phyloP scores from a whole-genome alignment of 129 eudicot species.

The Centaurea solstitialis region DNA sequence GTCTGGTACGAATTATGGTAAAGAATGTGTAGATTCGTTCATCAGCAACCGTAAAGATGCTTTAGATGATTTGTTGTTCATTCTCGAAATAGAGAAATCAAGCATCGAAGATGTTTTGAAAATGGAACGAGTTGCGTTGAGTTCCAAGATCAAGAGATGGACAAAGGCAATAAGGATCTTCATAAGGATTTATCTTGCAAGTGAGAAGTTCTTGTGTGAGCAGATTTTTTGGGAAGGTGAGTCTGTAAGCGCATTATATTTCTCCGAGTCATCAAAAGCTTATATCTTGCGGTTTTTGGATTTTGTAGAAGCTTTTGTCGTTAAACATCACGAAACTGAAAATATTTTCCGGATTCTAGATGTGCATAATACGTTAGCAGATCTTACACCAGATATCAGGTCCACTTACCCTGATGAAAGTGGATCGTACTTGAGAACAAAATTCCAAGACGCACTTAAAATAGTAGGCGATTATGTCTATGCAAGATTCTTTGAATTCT shows the following conservation, averaged over 20 bases:
- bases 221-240: conserved; percentile 61
- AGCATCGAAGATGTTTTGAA: conserved; percentile 83
- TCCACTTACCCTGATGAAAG: conserved; percentile 50
- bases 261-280: conserved; percentile 68
- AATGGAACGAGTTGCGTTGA: conserved; percentile 75
- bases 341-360: conserved; percentile 68
- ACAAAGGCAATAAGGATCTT: conserved; percentile 65
- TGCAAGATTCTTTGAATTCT: conserved; percentile 69
- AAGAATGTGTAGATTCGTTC: conserved; percentile 72
- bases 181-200: conserved; percentile 72
- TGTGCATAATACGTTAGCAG: conserved; percentile 72
- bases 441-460: conserved; percentile 48
- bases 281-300: conserved; percentile 67
- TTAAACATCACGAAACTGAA: conserved; percentile 71
- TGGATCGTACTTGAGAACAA: conserved; percentile 48
- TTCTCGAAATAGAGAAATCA: conserved; percentile 48
- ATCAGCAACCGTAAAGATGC: conserved; percentile 72
- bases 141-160: conserved; percentile 75
- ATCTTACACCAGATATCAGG: conserved; percentile 63
- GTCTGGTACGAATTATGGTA: conserved; percentile 66
- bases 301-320: conserved; percentile 76
- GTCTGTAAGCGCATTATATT: conserved; percentile 49
- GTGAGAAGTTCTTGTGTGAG: conserved; percentile 67
- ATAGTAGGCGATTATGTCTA: conserved; percentile 68
- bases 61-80: conserved; percentile 63